Evolutionary conservation across 2,329 filamentous ascomycete genomes (phyloP).

Genomic region (Colletotrichum sansevieriae): DNA sequence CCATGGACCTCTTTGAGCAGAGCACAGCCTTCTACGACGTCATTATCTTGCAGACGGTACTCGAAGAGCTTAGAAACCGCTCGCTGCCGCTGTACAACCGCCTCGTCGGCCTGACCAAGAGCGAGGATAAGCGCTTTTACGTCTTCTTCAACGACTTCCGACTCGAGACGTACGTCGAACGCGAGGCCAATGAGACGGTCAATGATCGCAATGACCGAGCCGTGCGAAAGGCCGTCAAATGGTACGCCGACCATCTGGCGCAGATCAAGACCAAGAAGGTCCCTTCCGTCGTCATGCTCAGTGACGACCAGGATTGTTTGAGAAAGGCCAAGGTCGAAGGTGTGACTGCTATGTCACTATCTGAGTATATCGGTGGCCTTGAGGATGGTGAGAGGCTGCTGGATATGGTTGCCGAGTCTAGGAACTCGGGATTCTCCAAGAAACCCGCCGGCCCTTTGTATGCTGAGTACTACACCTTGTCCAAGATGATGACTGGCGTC

Average conservation of each 20-base stretch:
- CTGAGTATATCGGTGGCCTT: conserved; percentile 85
- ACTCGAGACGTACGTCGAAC: conserved; percentile 86
- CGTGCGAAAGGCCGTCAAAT: conserved; percentile 85
- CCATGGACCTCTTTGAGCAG: conserved; percentile 97
- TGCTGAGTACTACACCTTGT: conserved; percentile 88
- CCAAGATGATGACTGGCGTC: conserved; percentile 93
- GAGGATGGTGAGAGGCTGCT: conserved; percentile 87
- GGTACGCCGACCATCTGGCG: conserved; percentile 88
- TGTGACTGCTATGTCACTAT: conserved; percentile 76
- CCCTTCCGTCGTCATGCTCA: conserved; percentile 91
- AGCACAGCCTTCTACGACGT: conserved; percentile 94
- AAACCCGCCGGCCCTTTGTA: conserved; percentile 81
- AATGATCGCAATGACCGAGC: conserved; percentile 97
- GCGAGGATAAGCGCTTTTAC: conserved; percentile 96
- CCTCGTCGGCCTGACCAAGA: conserved; percentile 89
- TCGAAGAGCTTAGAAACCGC: conserved; percentile 94
- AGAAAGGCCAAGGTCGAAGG: conserved; percentile 82
- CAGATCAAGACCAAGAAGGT: conserved; percentile 71
- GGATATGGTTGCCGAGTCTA: conserved; percentile 90
- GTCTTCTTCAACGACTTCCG: conserved; percentile 99
- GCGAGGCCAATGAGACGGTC: conserved; percentile 84
- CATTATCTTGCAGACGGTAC: conserved; percentile 93
- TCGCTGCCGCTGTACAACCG: conserved; percentile 96
- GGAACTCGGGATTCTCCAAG: conserved; percentile 74
- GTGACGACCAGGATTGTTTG: conserved; percentile 90